Evolutionary conservation across 2,329 filamentous ascomycete genomes (phyloP), one percentile per base, ranked within the genome.

Genomic region (Diatrype stigma): DNA sequence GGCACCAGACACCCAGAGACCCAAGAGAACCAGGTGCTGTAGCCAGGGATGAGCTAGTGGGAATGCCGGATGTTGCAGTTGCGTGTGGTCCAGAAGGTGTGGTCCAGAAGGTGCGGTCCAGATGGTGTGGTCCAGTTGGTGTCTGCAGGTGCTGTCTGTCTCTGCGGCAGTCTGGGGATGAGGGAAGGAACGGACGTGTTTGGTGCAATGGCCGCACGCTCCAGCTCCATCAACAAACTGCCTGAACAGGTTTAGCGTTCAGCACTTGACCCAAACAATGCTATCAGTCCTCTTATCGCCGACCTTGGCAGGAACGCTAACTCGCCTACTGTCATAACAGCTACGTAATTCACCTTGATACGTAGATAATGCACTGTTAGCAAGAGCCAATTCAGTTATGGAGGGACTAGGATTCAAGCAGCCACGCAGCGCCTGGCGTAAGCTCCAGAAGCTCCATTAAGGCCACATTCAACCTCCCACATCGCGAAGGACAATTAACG

Each of bases 181-280:
- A 30, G 26, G 26, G 46, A 14, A 51, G 35, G 14, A 54, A 57
- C 50, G 46, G 56, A 56, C 56, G 47, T 60, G 59, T 61, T 59
- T 59, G 54, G 52, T 55, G 54, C 56, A 51, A 32, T 34, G 46
- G 48, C 46, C 46, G 32, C 38, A 51, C 42, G 26, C 10, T 30
- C 26, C 26, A 30, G 51, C 12, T 34, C 56, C 37, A 51, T 63
- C 60, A 63, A 63, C 60, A 60, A 53, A 58, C 50, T 59, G 30
- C 56, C 48, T 23, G 22, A 58, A 54, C 19, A 2, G 42, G 58
- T 3, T 50, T 59, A 58, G 53, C 46, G 46, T 34, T n/a, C 12
- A 38, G 35, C 26, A 10, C 26, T 30, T 10, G n/a, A n/a, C n/a
- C n/a, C n/a, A n/a, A n/a, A n/a, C n/a, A n/a, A n/a, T n/a, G n/a